These are phyloP conservation scores for Candida vartiovaarae DNA, from an alignment of 805 yeast genomes.

Conservation along the genomic window DNA sequence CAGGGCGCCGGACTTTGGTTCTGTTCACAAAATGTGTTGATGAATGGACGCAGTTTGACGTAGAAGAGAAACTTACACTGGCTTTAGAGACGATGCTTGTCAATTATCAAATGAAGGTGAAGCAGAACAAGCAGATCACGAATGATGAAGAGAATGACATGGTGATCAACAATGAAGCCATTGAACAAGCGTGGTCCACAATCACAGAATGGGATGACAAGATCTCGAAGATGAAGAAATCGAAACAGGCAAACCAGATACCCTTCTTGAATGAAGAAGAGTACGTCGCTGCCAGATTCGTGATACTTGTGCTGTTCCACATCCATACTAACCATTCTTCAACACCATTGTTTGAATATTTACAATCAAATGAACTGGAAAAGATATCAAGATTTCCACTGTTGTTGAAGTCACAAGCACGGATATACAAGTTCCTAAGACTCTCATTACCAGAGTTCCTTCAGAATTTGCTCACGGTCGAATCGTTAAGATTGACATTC, in stretches of 20 bases:
- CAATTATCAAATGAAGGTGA: conserved; percentile 25
- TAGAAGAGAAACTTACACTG: conserved; percentile 27
- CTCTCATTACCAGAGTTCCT: conserved; percentile 30
- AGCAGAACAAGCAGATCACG: conserved; percentile 5
- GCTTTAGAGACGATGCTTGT: conserved; percentile 27
- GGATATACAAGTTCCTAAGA: conserved; percentile 41
- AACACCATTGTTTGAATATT: conserved; percentile 26
- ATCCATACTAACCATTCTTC: conserved; percentile 17
- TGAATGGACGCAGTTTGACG: conserved; percentile 31
- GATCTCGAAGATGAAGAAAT: conserved; percentile 26
- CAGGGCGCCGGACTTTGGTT: conserved; percentile 43
- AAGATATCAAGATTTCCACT: conserved; percentile 41
- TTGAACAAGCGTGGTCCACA: conserved; percentile 31
- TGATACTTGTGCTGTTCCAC: conserved; percentile 32
- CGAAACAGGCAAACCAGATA: conserved; percentile 29
- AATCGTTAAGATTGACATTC: conserved; percentile 36
- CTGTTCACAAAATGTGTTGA: conserved; percentile 41
- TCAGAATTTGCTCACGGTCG: conserved; percentile 31
- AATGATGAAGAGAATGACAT: conserved; percentile 6
- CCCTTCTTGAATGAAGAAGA: conserved; percentile 48
- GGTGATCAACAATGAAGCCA: conserved; percentile 12
- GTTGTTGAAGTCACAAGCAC: conserved; percentile 38
- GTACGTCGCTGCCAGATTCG: conserved; percentile 43
- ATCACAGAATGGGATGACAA: conserved; percentile 32
- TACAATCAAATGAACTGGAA: conserved; percentile 46